Conservation (phyloP, 1,284 basidiomycete genomes). For the Austropuccinia psidii region DNA sequence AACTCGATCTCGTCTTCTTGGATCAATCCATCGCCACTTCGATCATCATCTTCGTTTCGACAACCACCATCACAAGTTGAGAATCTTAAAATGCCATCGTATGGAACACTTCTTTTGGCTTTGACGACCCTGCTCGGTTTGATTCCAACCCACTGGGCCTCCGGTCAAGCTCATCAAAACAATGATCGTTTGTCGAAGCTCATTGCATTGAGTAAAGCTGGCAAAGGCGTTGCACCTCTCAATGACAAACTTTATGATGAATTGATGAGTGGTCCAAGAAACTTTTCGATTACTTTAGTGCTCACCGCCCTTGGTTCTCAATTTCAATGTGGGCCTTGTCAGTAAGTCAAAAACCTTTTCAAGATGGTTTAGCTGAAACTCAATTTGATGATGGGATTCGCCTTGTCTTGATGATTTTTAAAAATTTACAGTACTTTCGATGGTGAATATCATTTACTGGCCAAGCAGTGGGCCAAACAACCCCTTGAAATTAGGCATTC, state of each 20-base stretch:
- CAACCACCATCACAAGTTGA: no score
- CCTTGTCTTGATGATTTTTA: not conserved
- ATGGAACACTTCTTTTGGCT: no score
- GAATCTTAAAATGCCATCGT: no score
- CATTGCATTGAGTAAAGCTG: constrained; percentile 25
- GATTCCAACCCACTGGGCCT: no score
- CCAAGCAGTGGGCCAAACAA: constrained; percentile 65
- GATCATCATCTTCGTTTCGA: no score
- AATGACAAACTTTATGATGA: constrained; percentile 66
- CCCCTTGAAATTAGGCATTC: constrained; percentile 59
- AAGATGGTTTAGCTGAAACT: not conserved
- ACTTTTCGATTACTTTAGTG: constrained; percentile 73
- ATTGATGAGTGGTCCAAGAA: constrained; percentile 57
- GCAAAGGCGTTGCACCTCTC: constrained; percentile 64
- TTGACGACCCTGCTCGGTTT: no score
- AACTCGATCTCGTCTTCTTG: no score
- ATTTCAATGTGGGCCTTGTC: constrained; percentile 57
- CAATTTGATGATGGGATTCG: not conserved
- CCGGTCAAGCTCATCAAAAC: not conserved
- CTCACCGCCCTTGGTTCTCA: constrained; percentile 73
- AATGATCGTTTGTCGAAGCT: constrained; percentile 13
- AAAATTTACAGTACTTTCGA: constrained; percentile 63
- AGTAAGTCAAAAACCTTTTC: constrained; percentile 42
- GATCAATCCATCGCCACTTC: no score
- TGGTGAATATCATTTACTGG: constrained; percentile 67